These are phyloP conservation scores for Ceratobasidium sp. DNA, from an alignment of 1,284 basidiomycete species.

Conservation along the genomic window DNA sequence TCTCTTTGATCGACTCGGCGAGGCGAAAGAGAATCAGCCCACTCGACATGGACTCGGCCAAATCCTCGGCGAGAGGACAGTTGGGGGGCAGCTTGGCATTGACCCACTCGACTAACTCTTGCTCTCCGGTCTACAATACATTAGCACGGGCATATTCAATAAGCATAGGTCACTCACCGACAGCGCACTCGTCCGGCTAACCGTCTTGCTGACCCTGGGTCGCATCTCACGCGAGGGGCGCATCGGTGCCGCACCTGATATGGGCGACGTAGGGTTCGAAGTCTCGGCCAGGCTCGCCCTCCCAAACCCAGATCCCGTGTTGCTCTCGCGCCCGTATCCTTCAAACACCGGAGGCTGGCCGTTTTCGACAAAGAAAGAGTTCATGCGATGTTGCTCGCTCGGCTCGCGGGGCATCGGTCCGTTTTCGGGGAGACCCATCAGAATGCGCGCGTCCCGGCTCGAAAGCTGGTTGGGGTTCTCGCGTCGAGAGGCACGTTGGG, in stretches of 20 bases:
- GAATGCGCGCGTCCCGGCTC: constrained; percentile 79
- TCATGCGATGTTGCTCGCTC: constrained; percentile 26
- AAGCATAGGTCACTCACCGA: constrained; percentile 9
- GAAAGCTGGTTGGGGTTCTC: constrained; percentile 92
- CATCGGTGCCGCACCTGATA: constrained; percentile 30
- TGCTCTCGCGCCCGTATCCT: constrained; percentile 44
- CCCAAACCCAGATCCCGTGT: constrained; percentile 38
- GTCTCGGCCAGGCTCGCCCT: constrained; percentile 51
- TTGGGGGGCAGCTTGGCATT: constrained; percentile 77
- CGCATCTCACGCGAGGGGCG: constrained; percentile 38
- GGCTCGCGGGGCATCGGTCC: constrained; percentile 24
- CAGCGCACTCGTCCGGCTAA: constrained; percentile 8
- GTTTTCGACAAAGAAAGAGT: constrained; percentile 30
- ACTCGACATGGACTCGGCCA: constrained; percentile 54
- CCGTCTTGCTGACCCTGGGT: constrained; percentile 46
- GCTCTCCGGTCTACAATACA: constrained; percentile 46
- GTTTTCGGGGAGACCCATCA: constrained; percentile 66
- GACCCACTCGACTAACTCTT: constrained; percentile 79
- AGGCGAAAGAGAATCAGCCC: constrained; percentile 78
- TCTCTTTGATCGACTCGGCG: constrained; percentile 75
- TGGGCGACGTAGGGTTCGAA: constrained; percentile 42
- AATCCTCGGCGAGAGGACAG: constrained; percentile 63
- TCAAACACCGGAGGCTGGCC: constrained; percentile 47
- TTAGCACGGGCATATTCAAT: not conserved
- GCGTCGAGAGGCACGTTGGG: constrained; percentile 84